phyloP scores from a whole-genome alignment of 768 basidiomycete genomes.

The Podaxis rugospora region DNA sequence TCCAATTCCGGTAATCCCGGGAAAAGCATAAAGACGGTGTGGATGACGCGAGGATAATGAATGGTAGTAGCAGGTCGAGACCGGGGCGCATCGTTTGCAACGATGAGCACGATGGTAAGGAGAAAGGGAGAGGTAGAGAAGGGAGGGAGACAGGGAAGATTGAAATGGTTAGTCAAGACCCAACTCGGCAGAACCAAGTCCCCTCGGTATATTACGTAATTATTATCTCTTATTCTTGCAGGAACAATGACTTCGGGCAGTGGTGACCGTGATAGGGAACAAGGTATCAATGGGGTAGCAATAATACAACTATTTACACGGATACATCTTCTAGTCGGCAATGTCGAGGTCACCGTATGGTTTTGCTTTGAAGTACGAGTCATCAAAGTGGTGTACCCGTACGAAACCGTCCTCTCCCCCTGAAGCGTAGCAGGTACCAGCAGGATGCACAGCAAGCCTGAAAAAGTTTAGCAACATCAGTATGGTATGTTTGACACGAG shows the following conservation, averaged over 20 bases:
- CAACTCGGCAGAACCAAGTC: background rate
- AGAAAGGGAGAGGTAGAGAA: background rate
- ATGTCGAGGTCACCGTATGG: conserved; percentile 89
- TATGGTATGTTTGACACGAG: background rate
- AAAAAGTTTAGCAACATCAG: background rate
- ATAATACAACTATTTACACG: background rate
- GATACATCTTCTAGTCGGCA: conserved; percentile 32
- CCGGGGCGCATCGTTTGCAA: conserved; percentile 15
- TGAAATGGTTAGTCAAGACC: background rate
- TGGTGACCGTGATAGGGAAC: background rate
- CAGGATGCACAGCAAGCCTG: conserved; percentile 91
- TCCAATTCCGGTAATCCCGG: conserved; percentile 12
- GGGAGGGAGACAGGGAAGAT: conserved; percentile 1
- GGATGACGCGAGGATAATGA: conserved; percentile 17
- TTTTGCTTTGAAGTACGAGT: conserved; percentile 87
- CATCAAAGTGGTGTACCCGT: conserved; percentile 90
- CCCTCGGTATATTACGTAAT: conserved; percentile 6
- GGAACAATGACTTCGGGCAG: background rate
- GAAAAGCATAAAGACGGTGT: conserved; percentile 16
- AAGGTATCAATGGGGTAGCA: background rate
- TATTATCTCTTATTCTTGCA: background rate
- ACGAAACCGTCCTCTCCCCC: conserved; percentile 97
- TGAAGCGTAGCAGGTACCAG: conserved; percentile 84
- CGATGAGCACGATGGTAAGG: background rate
- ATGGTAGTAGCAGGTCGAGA: background rate